Evolutionary conservation across 192 early-diverging fungal species (phyloP), one percentile per base, ranked within the genome.

Genomic region (Backusella sp.): DNA sequence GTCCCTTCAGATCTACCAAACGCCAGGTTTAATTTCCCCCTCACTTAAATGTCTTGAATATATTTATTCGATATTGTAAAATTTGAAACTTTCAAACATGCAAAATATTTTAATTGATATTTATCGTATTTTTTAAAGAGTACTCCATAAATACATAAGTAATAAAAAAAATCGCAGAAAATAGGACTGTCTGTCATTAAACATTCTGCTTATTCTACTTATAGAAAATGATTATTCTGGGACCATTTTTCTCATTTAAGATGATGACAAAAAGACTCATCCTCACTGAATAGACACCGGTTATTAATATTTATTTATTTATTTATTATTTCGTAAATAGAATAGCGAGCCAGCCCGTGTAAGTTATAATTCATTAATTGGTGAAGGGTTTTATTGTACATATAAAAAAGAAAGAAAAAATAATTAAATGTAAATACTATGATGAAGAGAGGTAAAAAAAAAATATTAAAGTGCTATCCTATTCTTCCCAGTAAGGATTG

Each of bases 401-500:
- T 59, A 59, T 59, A 59, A 59, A 59, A 44, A 11, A 4, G 21
- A 21, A 19, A 32, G 3, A 32, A 32, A 32, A 49, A n/a, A 4
- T 9, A 21, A 19, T 59, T 59, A 26, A 23, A 23, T 26, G 23
- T 59, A 59, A 59, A 59, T 59, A 59, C 3, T 23, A 23, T 23
- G 53, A 59, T 9, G 21, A 23, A 59, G 23, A 56, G 21, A 12
- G 2, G 21, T 59, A 23, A 12, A 26, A 12, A 23, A 12, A 26
- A 12, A 59, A 59, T 49, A 49, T n/a, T 49, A 49, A 12, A 23
- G 53, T 21, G 21, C 23, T 59, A 23, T 59, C 12, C 23, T 59
- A 59, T 11, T 72, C 37, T 65, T 84, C 83, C 78, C 77, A 79
- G 49, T 84, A 84, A 72, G 83, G 80, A 28, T 82, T 62, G 17